Percentiles rank a stretch among this genome's conserved stretches.
phyloP scores from a whole-genome alignment of 2,329 filamentous ascomycete species.

The Delphinella strobiligena region DNA sequence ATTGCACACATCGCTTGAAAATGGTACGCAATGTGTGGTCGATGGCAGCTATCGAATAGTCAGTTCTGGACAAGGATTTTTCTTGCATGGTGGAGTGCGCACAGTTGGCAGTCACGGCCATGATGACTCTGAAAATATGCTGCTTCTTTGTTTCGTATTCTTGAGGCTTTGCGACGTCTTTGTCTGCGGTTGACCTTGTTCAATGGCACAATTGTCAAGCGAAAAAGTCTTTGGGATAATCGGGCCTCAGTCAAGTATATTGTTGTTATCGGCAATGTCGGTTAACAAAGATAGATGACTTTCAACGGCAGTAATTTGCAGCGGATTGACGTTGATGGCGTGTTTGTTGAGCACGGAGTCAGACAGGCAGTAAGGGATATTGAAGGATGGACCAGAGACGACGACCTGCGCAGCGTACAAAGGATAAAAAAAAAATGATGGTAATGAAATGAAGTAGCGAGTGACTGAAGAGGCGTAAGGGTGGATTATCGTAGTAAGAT shows the following conservation, averaged over 20 bases:
- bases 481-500: not conserved
- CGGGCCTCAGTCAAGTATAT: too few relatives aligned
- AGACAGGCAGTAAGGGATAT: not conserved
- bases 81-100: not conserved
- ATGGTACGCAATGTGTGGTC: constrained; percentile 23
- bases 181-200: too few relatives aligned
- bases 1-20: constrained; percentile 49
- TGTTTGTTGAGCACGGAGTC: not conserved
- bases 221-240: too few relatives aligned
- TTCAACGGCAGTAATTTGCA: too few relatives aligned
- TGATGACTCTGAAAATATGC: not conserved
- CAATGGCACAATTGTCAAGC: too few relatives aligned
- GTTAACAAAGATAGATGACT: too few relatives aligned
- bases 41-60: constrained; percentile 5
- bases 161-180: too few relatives aligned
- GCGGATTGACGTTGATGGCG: not conserved
- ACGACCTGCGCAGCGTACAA: constrained; percentile 7
- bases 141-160: not conserved
- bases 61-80: not conserved
- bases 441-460: not conserved
- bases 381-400: not conserved
- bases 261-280: too few relatives aligned
- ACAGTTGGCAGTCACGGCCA: not conserved
- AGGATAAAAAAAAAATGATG: not conserved
- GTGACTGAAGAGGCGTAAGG: not conserved